A percentile compares a stretch with the other conserved stretches of the same genome.
Conservation (phyloP, 225 moss, liverwort and hornwort species). For the Ulota crispa region DNA sequence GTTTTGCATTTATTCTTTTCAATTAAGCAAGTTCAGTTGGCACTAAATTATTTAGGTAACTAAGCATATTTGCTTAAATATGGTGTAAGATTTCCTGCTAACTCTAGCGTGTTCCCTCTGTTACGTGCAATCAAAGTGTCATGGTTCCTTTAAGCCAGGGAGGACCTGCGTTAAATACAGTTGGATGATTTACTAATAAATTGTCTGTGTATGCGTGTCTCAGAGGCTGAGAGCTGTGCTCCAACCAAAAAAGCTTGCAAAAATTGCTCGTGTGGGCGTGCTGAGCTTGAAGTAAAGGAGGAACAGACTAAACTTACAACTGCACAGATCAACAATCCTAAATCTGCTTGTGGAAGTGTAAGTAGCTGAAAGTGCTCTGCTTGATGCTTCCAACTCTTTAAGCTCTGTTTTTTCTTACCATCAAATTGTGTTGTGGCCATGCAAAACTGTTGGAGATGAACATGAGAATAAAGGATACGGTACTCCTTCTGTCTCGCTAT, state of each 20-base stretch:
- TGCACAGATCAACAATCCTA: conserved; percentile 80
- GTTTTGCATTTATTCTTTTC: not conserved
- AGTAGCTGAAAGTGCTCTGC: conserved; percentile 14
- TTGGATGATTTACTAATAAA: not conserved
- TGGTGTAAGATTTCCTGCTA: not conserved
- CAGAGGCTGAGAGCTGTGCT: conserved; percentile 84
- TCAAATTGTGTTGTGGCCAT: not conserved
- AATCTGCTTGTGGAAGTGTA: conserved; percentile 95
- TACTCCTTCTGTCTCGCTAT: too few species aligned
- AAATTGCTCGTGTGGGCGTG: conserved; percentile 96
- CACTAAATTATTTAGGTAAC: not conserved
- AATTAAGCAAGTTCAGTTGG: too few species aligned
- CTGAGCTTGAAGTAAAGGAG: conserved; percentile 72
- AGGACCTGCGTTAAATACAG: not conserved
- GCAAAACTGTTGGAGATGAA: not conserved
- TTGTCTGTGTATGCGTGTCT: not conserved
- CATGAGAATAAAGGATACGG: not conserved
- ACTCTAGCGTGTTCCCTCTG: not conserved
- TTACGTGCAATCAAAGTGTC: not conserved
- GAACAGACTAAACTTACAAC: conserved; percentile 63
- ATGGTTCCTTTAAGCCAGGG: not conserved
- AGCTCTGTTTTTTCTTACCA: not conserved
- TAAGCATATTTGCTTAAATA: not conserved
- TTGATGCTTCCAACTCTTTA: not conserved
- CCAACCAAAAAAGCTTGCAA: conserved; percentile 92